A percentile compares a stretch with the other conserved stretches of the same genome.
Evolutionary conservation across 495 filamentous ascomycete species (phyloP).

Genomic region (Xylaria telfairii): DNA sequence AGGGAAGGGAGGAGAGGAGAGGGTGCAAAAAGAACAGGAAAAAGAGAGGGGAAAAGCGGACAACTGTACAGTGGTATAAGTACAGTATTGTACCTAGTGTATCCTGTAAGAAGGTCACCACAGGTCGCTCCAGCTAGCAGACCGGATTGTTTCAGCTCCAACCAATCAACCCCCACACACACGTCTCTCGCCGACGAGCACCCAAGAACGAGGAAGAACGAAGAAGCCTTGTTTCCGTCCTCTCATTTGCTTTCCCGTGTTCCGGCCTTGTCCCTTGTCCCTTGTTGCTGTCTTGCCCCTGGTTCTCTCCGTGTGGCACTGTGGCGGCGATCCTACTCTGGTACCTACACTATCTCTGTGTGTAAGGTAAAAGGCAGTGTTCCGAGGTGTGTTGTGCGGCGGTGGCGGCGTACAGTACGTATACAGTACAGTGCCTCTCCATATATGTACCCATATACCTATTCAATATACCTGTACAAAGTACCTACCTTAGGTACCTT

Average conservation of each 20-base stretch:
- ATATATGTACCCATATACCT: neutral
- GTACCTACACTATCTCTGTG: too few relatives aligned
- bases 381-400: neutral
- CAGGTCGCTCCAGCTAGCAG: neutral
- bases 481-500: too few relatives aligned
- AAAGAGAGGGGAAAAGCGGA: conserved; percentile 9
- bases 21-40: neutral
- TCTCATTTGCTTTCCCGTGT: conserved; percentile 15
- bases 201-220: conserved; percentile 8
- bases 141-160: conserved; percentile 12
- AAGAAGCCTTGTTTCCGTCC: conserved; percentile 12
- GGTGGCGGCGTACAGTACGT: neutral
- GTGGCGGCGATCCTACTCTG: neutral
- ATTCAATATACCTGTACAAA: neutral
- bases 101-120: neutral
- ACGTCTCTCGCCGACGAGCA: neutral
- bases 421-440: neutral
- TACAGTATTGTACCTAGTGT: neutral
- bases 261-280: neutral
- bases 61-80: too few relatives aligned
- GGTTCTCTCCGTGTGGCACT: neutral
- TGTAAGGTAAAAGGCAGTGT: neutral
- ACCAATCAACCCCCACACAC: too few relatives aligned
- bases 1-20: neutral
- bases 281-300: too few relatives aligned